Evolutionary conservation across 2,329 filamentous ascomycete species (phyloP), one percentile per base, ranked within the genome.

Genomic region (Tolypocladium ophioglossoides): DNA sequence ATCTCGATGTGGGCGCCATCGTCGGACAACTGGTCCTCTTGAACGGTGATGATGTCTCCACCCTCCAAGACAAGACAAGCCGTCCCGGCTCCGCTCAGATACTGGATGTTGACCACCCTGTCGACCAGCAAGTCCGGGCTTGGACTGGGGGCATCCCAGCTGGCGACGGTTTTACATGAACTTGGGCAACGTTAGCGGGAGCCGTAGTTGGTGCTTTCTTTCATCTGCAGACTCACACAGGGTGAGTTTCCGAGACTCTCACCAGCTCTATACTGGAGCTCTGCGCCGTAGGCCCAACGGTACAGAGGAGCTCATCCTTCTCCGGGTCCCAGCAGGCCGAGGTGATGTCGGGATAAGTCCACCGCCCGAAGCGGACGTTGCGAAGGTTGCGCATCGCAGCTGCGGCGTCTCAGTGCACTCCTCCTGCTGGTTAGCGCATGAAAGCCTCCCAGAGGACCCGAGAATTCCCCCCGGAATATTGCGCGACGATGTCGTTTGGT

Each of bases 1-100:
- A 99, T 97, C 70, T 97, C 94, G 62, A 99, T 91, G 62, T 88
- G 84, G 39, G 91, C 87, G 67, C 88, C 83, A 56, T 79, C 83
- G 24, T 58, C 61, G 49, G 61, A 64, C 30, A 61, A 62, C 38
- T 64, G 61, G 27, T 75, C 71, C 66, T 96, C 90, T 60, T 86
- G 82, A 32, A 96, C 87, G 52, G 91, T 78, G 57, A 96, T 74
- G 58, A 99, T 92, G 71, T 99, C 92, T 57, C 94, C 94, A 50
- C 91, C 91, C 62, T 89, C 87, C 30, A 99, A 76, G 54, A 97
- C 84, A 32, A 99, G 74, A 67, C 89, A 95, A 66, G 86, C 84
- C 52, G 84, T 88, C 52, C 82, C 74, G 30, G 80, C 87, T 66
- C 96, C 92, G 44, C 85, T 82, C 67, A 96, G 92, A 72, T 94